phyloP scores from a whole-genome alignment of 352 stramenopile species.

The Phytopythium montanum region DNA sequence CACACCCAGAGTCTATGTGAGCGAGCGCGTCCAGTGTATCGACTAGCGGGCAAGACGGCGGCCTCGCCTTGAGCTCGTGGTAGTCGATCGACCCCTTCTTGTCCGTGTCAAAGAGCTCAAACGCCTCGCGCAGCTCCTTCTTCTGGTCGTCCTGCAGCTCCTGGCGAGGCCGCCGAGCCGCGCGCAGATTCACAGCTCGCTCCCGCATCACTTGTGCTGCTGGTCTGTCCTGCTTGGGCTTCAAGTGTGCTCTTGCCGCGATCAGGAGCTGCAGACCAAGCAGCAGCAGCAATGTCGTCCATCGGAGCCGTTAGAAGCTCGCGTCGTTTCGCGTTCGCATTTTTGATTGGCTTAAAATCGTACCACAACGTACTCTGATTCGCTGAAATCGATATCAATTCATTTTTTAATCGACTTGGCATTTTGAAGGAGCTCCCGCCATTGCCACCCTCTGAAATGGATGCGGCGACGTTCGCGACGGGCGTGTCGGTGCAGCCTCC shows the following conservation, averaged over 20 bases:
- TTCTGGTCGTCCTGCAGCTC: constrained; percentile 82
- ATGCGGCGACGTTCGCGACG: constrained; percentile 45
- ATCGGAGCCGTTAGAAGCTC: constrained; percentile 2
- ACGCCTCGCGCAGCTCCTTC: constrained; percentile 90
- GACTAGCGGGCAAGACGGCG: neutral
- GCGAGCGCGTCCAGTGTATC: neutral
- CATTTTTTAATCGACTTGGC: constrained; percentile 6
- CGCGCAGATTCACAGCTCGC: constrained; percentile 10
- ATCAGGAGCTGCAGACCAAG: neutral
- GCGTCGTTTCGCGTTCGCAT: constrained; percentile 4
- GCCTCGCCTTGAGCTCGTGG: constrained; percentile 88
- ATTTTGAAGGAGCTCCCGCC: neutral
- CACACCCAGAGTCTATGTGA: neutral
- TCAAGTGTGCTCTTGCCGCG: neutral
- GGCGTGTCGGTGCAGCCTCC: constrained; percentile 53
- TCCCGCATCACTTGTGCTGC: neutral
- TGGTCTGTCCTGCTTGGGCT: neutral
- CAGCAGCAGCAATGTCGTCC: neutral
- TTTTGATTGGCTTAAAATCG: constrained; percentile 19
- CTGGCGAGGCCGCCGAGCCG: constrained; percentile 44
- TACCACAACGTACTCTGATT: constrained; percentile 6
- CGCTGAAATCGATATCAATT: constrained; percentile 5
- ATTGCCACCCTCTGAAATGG: constrained; percentile 17
- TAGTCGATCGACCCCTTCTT: constrained; percentile 90
- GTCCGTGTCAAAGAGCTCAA: constrained; percentile 93